phyloP scores from a whole-genome alignment of 768 basidiomycete species.

The Serendipita sp. region DNA sequence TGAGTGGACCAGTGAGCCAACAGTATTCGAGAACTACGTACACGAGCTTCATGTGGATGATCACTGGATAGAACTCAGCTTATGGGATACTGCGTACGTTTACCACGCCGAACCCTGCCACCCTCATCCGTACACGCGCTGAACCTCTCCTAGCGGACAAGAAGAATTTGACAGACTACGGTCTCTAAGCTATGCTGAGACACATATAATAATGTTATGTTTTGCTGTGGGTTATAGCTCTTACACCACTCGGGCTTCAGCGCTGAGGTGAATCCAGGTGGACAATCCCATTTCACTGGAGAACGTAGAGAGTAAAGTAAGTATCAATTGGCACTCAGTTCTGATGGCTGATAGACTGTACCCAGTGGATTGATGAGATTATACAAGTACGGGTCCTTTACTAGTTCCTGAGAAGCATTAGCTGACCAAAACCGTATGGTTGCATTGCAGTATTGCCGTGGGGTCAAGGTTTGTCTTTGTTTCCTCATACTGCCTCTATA shows the following conservation, averaged over 20 bases:
- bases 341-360: constrained; percentile 2
- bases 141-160: constrained; percentile 33
- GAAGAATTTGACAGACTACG: constrained; percentile 90
- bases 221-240: constrained; percentile 51
- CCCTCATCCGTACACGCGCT: neutral
- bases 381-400: constrained; percentile 11
- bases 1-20: constrained; percentile 47
- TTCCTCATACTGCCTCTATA: neutral
- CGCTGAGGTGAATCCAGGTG: constrained; percentile 30
- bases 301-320: constrained; percentile 84
- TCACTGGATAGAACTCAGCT: constrained; percentile 70
- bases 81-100: constrained; percentile 74
- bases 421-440: neutral
- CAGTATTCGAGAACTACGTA: constrained; percentile 96
- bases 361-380: constrained; percentile 85
- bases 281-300: constrained; percentile 92
- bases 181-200: constrained; percentile 92
- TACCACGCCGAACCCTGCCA: neutral
- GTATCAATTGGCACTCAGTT: neutral
- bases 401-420: neutral
- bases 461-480: constrained; percentile 58
- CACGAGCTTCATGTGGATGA: constrained; percentile 80
- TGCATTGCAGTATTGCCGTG: constrained; percentile 68
- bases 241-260: neutral
- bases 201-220: constrained; percentile 90